Percentiles rank a stretch among this genome's conserved stretches.
phyloP scores from a whole-genome alignment of 2,329 filamentous ascomycete species.

The Phialocephala sp. region DNA sequence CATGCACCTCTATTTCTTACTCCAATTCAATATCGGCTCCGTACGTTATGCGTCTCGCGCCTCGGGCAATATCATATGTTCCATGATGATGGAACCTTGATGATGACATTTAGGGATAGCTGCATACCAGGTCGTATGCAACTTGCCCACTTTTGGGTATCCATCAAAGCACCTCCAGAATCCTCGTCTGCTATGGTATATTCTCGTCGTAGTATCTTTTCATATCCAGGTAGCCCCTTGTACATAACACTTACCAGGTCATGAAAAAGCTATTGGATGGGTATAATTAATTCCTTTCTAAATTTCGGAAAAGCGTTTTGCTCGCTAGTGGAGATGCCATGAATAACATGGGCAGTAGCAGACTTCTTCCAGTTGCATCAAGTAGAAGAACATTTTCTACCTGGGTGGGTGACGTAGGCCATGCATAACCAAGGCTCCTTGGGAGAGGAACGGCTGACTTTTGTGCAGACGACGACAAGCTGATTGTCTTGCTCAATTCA shows the following conservation, averaged over 20 bases:
- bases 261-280: background rate
- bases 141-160: background rate
- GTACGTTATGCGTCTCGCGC: background rate
- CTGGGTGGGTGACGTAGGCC: background rate
- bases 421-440: background rate
- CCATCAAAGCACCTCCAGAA: background rate
- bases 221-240: background rate
- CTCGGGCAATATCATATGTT: background rate
- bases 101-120: conserved; percentile 6
- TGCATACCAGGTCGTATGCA: background rate
- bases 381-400: background rate
- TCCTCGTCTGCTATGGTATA: conserved; percentile 9
- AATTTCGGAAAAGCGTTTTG: background rate
- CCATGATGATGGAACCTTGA: background rate
- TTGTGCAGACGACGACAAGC: background rate
- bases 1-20: background rate
- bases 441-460: background rate
- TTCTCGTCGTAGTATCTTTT: conserved; percentile 8
- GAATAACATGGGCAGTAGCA: conserved; percentile 4
- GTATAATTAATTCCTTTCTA: background rate
- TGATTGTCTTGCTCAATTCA: background rate
- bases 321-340: background rate
- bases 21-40: background rate
- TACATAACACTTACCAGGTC: conserved; percentile 9
- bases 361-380: conserved; percentile 6